Evolutionary conservation across 345 rosid genomes (phyloP), one percentile per base, ranked within the genome.

Genomic region (Eucalyptus marginata): DNA sequence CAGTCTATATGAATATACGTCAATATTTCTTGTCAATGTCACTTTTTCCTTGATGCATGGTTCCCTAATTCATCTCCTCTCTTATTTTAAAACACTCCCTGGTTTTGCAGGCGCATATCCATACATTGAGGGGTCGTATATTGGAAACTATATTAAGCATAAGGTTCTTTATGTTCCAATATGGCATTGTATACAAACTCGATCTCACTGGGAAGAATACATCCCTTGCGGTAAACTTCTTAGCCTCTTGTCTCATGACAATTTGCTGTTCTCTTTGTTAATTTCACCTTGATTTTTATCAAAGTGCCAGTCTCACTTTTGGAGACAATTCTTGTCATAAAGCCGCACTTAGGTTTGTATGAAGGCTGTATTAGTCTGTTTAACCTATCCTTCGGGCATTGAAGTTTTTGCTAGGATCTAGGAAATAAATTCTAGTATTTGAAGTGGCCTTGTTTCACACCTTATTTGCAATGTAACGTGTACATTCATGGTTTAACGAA

Each of bases 141-240:
- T 90, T 98, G 93, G 99, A 98, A 92, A 96, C 99, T 51, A 94
- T 98, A 88, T 93, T 98, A 90, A 98, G 95, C 92, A 90, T 95
- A 90, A 96, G 99, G 91, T 98, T 98, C 95, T 46, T 98, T 54
- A 25, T 98, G 88, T 97, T 98, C 91, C 99, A 98, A 92, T 98
- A 98, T 90, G 99, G 99, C 88, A 91, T 98, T 66, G 98, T 98
- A 79, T 98, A 98, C 96, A 98, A 98, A 92, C 97, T 98, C 88
- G 88, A 94, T 88, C 94, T 97, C 89, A 96, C 99, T 14, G 96
- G 91, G 91, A 91, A 89, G 36, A 84, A 89, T 88, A 97, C 96
- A 76, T 98, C 99, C 89, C 91, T 98, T 86, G 96, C 92, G 96
- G 99, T 98, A 95, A 86, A 86, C 86, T 90, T 90, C 89, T 88